These are phyloP conservation scores for Pythium oligandrum DNA, from an alignment of 352 stramenopile species.

Conservation along the genomic window DNA sequence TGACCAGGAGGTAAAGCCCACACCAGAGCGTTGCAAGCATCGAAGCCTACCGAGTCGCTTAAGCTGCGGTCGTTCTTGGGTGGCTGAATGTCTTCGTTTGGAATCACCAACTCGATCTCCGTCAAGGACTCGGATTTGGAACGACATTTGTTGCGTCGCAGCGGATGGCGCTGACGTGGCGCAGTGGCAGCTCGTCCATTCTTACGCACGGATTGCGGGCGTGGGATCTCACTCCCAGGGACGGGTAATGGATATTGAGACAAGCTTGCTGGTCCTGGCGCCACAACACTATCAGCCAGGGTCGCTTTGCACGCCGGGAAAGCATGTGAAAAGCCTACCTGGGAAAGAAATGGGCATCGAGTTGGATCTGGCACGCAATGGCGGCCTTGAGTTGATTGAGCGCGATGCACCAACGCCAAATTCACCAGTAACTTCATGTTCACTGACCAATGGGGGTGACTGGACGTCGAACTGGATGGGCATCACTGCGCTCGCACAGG, in stretches of 20 bases:
- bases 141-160: constrained; percentile 36
- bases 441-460: constrained; percentile 1
- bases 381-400: constrained; percentile 9
- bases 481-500: too few relatives aligned
- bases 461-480: too few relatives aligned
- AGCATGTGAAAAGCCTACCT: constrained; percentile 4
- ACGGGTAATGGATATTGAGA: constrained; percentile 2
- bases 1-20: not conserved
- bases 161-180: constrained; percentile 22
- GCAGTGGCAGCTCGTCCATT: constrained; percentile 22
- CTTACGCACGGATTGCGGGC: constrained; percentile 2
- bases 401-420: not conserved
- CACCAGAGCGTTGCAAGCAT: constrained; percentile 12
- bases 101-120: constrained; percentile 22
- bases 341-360: constrained; percentile 62
- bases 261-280: constrained; percentile 1
- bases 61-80: constrained; percentile 27
- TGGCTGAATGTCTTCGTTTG: constrained; percentile 23
- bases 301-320: too few relatives aligned
- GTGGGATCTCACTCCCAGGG: constrained; percentile 1
- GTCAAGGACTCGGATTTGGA: constrained; percentile 64
- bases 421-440: not conserved
- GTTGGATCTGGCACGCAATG: constrained; percentile 62
- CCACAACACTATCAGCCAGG: too few relatives aligned
- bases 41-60: constrained; percentile 28